Percentiles rank a stretch among this genome's conserved stretches.
phyloP scores from a whole-genome alignment of 441 rosid species.

The Erodium moschatum region DNA sequence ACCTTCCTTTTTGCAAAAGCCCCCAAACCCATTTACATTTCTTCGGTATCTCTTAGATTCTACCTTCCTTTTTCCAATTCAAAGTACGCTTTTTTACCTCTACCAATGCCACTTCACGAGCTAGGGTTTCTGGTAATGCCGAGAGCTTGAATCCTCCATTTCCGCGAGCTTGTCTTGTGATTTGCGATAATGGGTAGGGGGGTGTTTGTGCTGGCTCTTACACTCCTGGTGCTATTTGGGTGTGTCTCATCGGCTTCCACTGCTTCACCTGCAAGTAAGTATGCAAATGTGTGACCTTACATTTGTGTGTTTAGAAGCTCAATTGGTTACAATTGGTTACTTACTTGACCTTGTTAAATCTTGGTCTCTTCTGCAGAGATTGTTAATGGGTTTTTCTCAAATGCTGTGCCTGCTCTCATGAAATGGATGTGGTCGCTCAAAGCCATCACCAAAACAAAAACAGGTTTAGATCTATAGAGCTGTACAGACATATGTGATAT shows the following conservation, averaged over 20 bases:
- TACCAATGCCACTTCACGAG: conserved; percentile 13
- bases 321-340: no score
- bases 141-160: conserved; percentile 21
- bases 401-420: conserved; percentile 44
- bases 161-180: conserved; percentile 13
- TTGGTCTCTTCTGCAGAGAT: conserved; percentile 46
- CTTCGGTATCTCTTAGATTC: not conserved
- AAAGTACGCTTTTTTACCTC: conserved; percentile 13
- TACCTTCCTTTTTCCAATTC: conserved; percentile 16
- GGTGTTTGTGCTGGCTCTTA: conserved; percentile 33
- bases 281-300: not conserved
- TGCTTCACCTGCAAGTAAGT: conserved; percentile 74
- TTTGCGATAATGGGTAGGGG: conserved; percentile 26
- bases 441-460: conserved; percentile 64
- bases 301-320: not conserved
- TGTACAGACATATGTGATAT: no score
- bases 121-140: conserved; percentile 32
- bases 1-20: not conserved
- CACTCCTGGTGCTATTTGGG: conserved; percentile 38
- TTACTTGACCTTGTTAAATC: no score
- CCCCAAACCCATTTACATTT: conserved; percentile 11
- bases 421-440: conserved; percentile 82
- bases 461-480: conserved; percentile 49
- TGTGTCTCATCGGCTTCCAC: conserved; percentile 49
- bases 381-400: conserved; percentile 59